A percentile compares a stretch with the other conserved stretches of the same genome.
Evolutionary conservation across 805 yeast species (phyloP).

Genomic region (Saturnispora zaruensis): DNA sequence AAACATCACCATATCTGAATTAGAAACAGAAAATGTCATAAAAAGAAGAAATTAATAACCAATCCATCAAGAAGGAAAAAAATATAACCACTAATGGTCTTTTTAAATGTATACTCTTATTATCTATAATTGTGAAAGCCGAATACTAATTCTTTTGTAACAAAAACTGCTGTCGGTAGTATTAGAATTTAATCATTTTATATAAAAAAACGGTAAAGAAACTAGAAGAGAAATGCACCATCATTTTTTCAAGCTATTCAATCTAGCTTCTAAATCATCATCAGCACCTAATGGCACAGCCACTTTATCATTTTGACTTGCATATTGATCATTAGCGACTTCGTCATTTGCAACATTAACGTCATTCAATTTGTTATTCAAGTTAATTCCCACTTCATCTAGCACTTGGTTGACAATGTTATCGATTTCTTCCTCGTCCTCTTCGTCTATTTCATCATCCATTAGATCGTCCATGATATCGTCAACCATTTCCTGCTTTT

Average conservation of each 20-base stretch:
- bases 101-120: neutral
- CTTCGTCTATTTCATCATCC: slow-evolving; percentile 82
- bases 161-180: neutral
- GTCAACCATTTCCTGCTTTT: slow-evolving; percentile 97
- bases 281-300: slow-evolving; percentile 43
- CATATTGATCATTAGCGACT: slow-evolving; percentile 31
- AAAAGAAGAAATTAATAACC: neutral
- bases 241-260: slow-evolving; percentile 66
- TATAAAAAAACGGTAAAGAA: neutral
- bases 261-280: slow-evolving; percentile 82
- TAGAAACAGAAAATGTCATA: neutral
- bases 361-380: slow-evolving; percentile 39
- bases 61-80: neutral
- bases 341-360: slow-evolving; percentile 2
- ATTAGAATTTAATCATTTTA: neutral
- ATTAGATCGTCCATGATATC: slow-evolving; percentile 95
- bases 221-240: neutral
- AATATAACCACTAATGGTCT: too few relatives aligned
- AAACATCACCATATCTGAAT: slow-evolving; percentile 16
- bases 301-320: slow-evolving; percentile 2
- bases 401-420: slow-evolving; percentile 85
- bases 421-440: slow-evolving; percentile 77
- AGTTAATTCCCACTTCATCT: slow-evolving; percentile 92
- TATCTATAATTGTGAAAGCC: neutral
- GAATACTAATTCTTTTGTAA: neutral